Base-by-base conservation (phyloP, 1,284 basidiomycete genomes). In the Wallemia ichthyophaga region DNA sequence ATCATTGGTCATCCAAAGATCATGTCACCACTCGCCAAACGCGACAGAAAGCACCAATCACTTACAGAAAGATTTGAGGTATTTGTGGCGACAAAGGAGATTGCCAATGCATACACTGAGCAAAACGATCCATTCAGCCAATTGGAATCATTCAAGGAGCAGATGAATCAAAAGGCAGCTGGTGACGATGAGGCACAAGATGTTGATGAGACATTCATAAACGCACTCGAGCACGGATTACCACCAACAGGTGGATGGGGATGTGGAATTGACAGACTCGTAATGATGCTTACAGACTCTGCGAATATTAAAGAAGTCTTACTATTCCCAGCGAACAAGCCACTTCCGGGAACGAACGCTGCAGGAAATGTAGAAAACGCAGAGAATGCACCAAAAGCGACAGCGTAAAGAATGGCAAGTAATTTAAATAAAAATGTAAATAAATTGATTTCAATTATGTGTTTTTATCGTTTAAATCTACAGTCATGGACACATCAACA, bases 151-250 rank as follows among this genome's bases (percentile, higher is more conserved):
- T 99, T 99, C 72, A 87, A 94, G 72, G 92, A 98, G 72, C 86
- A 91, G 76, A 75, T 78, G 60, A 77, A 80, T 66, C 92, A 98
- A 73, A 96, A 96, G 80, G 87, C 88, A 61, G 80, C 82, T 62
- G 92, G 92, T 62, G 92, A 98, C 67, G 94, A 98, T 61, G 94
- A 98, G 72, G 92, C 92, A 7, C 92, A 96, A 72, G 89, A 85
- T 28, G 79, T 96, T 61, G 94, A 99, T 66, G 88, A 94, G 73
- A 85, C 82, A 3, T 95, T 85, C 67, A 57, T 33, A 56, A 64
- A 23, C 62, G 88, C 86, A 1, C 80, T 98, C 64, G 92, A 98
- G 72, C 87, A 98, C 69, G 94, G 91, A 69, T 78, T 98, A 5
- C 89, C 94, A 2, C 92, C 94, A 0, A 96, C 92, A 11, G 92